phyloP scores from a whole-genome alignment of 202 grass and related monocot species.

The Hordeum pubiflorum region DNA sequence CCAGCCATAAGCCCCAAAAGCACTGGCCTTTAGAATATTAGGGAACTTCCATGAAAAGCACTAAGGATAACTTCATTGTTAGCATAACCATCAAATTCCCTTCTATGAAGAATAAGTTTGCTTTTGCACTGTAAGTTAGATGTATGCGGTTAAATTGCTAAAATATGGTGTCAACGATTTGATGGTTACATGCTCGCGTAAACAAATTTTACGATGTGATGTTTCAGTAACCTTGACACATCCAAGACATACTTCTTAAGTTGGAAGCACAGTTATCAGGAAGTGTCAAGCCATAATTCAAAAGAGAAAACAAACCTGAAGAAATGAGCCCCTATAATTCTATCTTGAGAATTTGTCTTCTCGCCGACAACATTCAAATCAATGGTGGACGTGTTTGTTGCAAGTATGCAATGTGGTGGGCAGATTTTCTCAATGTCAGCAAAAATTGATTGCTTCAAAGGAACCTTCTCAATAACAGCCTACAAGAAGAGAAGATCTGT shows the following conservation, averaged over 20 bases:
- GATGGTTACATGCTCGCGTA: neutral
- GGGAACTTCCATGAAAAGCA: neutral
- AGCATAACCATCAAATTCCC: neutral
- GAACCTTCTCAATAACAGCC: conserved; percentile 93
- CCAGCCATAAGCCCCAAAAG: too few species aligned
- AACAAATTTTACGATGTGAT: neutral
- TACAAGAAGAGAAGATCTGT: conserved; percentile 43
- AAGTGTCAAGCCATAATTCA: neutral
- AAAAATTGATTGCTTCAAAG: conserved; percentile 98
- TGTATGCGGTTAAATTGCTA: neutral
- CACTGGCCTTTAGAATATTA: neutral
- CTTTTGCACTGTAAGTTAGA: neutral
- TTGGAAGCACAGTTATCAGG: neutral
- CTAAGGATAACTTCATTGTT: neutral
- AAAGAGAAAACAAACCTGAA: conserved; percentile 62
- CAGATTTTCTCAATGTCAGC: conserved; percentile 81
- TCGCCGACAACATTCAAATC: conserved; percentile 83
- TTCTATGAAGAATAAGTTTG: neutral
- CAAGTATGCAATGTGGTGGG: conserved; percentile 82
- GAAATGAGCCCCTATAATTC: conserved; percentile 95
- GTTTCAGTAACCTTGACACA: neutral
- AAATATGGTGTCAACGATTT: neutral
- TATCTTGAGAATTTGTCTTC: conserved; percentile 75
- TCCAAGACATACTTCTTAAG: neutral
- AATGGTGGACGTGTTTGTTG: conserved; percentile 96